phyloP scores from a whole-genome alignment of 176 grass and related monocot genomes.

The Musa troglodytarum region DNA sequence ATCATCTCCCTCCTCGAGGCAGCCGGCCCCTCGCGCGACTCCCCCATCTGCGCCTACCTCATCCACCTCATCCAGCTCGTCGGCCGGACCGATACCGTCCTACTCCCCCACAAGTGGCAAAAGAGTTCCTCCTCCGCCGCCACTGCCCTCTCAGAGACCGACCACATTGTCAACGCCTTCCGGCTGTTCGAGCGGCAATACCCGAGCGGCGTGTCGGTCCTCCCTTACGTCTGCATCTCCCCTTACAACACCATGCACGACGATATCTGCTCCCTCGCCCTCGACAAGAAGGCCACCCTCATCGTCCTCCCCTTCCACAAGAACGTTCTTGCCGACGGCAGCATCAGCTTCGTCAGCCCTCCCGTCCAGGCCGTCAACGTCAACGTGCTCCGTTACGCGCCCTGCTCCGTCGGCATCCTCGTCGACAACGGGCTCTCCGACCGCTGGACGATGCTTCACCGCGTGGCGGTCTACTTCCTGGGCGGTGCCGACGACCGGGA shows the following conservation, averaged over 20 bases:
- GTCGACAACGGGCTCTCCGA: conserved; percentile 37
- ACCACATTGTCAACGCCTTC: conserved; percentile 80
- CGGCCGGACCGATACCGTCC: conserved; percentile 56
- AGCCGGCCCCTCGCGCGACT: conserved; percentile 41
- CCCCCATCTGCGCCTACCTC: conserved; percentile 57
- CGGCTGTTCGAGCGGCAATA: conserved; percentile 49
- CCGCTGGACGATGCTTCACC: conserved; percentile 1
- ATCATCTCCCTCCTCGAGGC: conserved; percentile 56
- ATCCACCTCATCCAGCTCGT: conserved; percentile 74
- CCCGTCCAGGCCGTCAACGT: conserved; percentile 38
- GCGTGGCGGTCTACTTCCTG: conserved; percentile 68
- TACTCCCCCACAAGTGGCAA: conserved; percentile 54
- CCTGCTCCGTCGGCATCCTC: conserved; percentile 68
- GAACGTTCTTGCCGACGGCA: conserved; percentile 39
- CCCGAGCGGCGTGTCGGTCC: conserved; percentile 28
- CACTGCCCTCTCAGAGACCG: conserved; percentile 10
- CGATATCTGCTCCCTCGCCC: conserved; percentile 63
- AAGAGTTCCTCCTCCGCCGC: not conserved
- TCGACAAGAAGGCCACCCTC: conserved; percentile 52
- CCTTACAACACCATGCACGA: conserved; percentile 84
- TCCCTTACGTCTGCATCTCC: conserved; percentile 60
- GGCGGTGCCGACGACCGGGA: conserved; percentile 72
- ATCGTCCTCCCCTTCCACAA: conserved; percentile 73
- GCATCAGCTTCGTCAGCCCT: conserved; percentile 27
- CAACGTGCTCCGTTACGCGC: conserved; percentile 52